Percentiles rank a stretch among this genome's conserved stretches.
Conservation (phyloP, 129 eudicot genomes). For the Ambrosia artemisiifolia region DNA sequence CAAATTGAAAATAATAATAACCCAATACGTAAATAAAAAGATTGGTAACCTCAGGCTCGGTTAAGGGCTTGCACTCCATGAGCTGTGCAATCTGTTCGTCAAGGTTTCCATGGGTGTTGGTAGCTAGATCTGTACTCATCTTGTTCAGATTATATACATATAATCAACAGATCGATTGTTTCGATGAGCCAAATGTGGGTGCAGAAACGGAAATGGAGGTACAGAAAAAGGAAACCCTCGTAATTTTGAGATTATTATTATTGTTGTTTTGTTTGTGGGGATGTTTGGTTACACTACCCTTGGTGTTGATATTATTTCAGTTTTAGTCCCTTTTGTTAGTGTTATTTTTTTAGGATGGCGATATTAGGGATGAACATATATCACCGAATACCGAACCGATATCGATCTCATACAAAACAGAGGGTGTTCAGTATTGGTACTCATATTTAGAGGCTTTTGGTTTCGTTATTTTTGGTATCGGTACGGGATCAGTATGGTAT, state of each 20-base stretch:
- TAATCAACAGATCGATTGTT: slow-evolving; percentile 18
- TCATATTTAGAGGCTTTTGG: too few species aligned
- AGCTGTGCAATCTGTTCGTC: slow-evolving; percentile 89
- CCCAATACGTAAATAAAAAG: neutral
- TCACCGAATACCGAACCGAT: too few species aligned
- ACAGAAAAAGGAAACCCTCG: slow-evolving; percentile 36
- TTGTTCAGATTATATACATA: slow-evolving; percentile 17
- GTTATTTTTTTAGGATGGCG: too few species aligned
- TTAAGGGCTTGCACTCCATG: slow-evolving; percentile 89
- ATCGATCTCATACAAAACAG: too few species aligned
- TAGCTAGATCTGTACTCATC: slow-evolving; percentile 76
- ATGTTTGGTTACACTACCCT: neutral
- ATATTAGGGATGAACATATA: neutral
- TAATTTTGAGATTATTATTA: slow-evolving; percentile 24
- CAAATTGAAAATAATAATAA: neutral
- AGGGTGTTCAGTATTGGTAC: too few species aligned
- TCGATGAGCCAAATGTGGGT: slow-evolving; percentile 21
- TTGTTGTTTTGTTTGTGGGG: slow-evolving; percentile 27
- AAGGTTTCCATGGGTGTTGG: slow-evolving; percentile 62
- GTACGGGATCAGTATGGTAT: too few species aligned
- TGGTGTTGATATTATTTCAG: neutral
- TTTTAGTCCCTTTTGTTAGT: slow-evolving; percentile 1
- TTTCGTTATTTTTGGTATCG: too few species aligned
- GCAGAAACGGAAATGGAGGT: neutral
- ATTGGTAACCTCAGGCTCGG: slow-evolving; percentile 55